Base-by-base conservation (phyloP, 345 rosid species). In the Erodium maritimum region DNA sequence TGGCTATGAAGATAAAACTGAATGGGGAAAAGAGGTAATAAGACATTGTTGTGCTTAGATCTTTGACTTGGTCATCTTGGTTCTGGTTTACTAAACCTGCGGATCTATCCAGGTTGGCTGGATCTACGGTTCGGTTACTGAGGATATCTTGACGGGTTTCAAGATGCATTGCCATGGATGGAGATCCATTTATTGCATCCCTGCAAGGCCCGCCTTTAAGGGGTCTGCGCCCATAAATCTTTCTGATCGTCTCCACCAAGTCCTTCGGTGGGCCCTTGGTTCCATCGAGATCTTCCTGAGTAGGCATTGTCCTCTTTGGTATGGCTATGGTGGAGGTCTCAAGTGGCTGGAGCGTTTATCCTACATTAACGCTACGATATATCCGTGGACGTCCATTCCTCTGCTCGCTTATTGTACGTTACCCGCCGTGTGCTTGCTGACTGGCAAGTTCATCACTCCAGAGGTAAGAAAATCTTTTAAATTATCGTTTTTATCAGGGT, bases 1-100 rank as follows among this genome's bases (percentile, higher is more conserved):
- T 51, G 82, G 82, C 54, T 83, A 83, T 0, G 90, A 86, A 77
- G 86, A 79, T 59, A 78, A 74, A 71, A 81, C 87, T 46, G 84
- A 86, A 63, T 86, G 94, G 94, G 90, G 94, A 54, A 86, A 79
- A 76, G 90, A 83, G 86, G 90, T 83, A 73, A 69, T 64, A 50
- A 34, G 20, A 22, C 21, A 17, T 19, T 20, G 24, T 29, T 29
- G 37, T 29, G 37, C 37, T 29, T 29, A 5, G 37, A 29, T 29
- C 37, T 29, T 29, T 29, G 9, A 29, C 37, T 0, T 29, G 9
- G 37, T 29, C 37, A 6, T 29, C 37, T 29, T 29, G 37, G 37
- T 29, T 29, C 37, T 29, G 1, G 37, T 29, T 29, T 6, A 29
- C 37, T 29, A 29, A 29, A 29, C 5, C 9, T 3, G 37, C 22